phyloP scores from a whole-genome alignment of 116 monocot genomes.

The Papilionanthe hybrid region DNA sequence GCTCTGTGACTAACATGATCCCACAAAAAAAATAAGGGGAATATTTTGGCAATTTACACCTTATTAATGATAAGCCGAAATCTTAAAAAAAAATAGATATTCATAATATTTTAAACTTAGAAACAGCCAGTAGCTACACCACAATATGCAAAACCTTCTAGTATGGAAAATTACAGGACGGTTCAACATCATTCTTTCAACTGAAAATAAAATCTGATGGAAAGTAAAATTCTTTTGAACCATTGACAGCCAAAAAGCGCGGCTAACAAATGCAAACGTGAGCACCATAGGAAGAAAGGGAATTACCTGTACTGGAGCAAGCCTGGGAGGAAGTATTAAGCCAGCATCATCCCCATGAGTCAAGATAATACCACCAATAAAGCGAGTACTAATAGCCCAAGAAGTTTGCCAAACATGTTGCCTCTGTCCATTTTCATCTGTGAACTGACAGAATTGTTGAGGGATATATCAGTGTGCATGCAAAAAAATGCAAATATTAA shows the following conservation, averaged over 20 bases:
- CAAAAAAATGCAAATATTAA: not conserved
- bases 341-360: constrained; percentile 99
- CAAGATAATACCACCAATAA: constrained; percentile 98
- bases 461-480: constrained; percentile 2
- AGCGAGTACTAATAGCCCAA: constrained; percentile 95
- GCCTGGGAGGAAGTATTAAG: constrained; percentile 88
- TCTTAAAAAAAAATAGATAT: not conserved
- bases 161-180: not conserved
- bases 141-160: not conserved
- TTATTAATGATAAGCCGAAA: too few relatives aligned
- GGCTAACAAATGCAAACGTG: not conserved
- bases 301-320: constrained; percentile 91
- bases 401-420: constrained; percentile 98
- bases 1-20: too few relatives aligned
- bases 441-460: constrained; percentile 46
- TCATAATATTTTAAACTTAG: not conserved
- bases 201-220: not conserved
- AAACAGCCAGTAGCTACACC: not conserved
- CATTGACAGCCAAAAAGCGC: not conserved
- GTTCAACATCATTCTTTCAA: not conserved
- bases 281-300: not conserved
- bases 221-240: not conserved
- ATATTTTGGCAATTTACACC: too few relatives aligned
- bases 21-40: too few relatives aligned
- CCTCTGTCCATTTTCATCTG: constrained; percentile 90